These are phyloP conservation scores for Microbotryum silenes-acaulis DNA, from an alignment of 1,284 basidiomycete genomes.

Conservation along the genomic window DNA sequence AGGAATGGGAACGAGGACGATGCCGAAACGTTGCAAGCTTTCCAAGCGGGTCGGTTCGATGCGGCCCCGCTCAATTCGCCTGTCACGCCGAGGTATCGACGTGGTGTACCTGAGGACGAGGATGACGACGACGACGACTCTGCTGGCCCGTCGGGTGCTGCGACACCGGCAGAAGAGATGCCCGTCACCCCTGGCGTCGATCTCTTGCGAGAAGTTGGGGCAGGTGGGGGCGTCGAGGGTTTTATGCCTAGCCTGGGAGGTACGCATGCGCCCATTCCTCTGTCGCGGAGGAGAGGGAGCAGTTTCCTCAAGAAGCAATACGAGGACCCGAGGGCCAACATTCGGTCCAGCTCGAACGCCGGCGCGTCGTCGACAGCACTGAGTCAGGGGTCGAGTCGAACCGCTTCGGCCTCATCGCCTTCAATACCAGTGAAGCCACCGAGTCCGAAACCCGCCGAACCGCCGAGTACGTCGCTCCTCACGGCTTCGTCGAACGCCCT, in stretches of 20 bases:
- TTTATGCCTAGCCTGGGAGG: constrained; percentile 32
- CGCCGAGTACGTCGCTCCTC: constrained; percentile 43
- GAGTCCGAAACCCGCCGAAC: constrained; percentile 1
- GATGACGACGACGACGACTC: constrained; percentile 2
- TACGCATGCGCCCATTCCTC: constrained; percentile 23
- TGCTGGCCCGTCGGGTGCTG: neutral
- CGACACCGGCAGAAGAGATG: constrained; percentile 9
- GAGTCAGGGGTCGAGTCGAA: neutral
- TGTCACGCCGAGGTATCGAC: constrained; percentile 10
- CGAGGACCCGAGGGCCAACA: neutral
- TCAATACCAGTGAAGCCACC: neutral
- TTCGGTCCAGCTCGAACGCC: neutral
- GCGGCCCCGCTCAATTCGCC: constrained; percentile 32
- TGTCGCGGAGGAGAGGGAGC: constrained; percentile 22
- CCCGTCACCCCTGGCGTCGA: constrained; percentile 30
- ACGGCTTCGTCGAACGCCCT: constrained; percentile 72
- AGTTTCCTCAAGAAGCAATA: constrained; percentile 13
- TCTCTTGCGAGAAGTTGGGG: constrained; percentile 21
- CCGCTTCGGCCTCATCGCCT: neutral
- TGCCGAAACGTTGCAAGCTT: neutral
- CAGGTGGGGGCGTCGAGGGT: constrained; percentile 22
- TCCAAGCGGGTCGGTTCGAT: constrained; percentile 22
- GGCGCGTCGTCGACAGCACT: constrained; percentile 22
- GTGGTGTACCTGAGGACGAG: neutral
- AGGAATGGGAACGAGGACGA: neutral